phyloP scores from a whole-genome alignment of 441 rosid genomes.

The Erodium texanum region DNA sequence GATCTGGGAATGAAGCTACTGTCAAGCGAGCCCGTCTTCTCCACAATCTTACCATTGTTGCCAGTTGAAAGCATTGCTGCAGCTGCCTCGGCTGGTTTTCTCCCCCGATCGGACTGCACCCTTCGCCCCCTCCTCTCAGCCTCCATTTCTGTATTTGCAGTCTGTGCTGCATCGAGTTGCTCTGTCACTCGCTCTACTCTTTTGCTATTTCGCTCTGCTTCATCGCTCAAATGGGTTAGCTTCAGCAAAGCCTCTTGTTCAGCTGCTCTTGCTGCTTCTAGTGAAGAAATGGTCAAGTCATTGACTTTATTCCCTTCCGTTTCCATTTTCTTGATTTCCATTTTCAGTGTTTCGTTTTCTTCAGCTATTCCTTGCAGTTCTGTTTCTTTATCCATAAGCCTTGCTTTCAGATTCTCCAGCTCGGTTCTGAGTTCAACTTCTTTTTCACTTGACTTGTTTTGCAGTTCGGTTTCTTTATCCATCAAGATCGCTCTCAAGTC shows the following conservation, averaged over 20 bases:
- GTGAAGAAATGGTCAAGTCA: constrained; percentile 29
- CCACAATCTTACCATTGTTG: constrained; percentile 60
- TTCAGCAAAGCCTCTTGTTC: constrained; percentile 60
- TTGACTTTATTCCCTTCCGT: constrained; percentile 36
- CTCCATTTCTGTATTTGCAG: constrained; percentile 62
- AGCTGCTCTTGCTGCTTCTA: constrained; percentile 40
- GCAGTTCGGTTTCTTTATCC: constrained; percentile 46
- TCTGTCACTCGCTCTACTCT: constrained; percentile 53
- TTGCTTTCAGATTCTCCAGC: constrained; percentile 27
- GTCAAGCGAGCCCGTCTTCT: constrained; percentile 54
- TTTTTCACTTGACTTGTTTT: constrained; percentile 24
- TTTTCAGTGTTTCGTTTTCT: constrained; percentile 46
- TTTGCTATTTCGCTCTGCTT: constrained; percentile 61
- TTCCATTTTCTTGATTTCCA: constrained; percentile 41
- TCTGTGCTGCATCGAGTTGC: constrained; percentile 71
- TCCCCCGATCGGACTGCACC: constrained; percentile 96
- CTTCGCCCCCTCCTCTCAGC: constrained; percentile 75
- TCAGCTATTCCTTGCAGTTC: constrained; percentile 38
- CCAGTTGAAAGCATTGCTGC: constrained; percentile 53
- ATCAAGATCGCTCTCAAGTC: constrained; percentile 35
- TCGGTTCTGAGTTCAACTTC: too few relatives aligned
- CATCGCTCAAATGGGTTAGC: constrained; percentile 49
- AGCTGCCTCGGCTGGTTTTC: constrained; percentile 98
- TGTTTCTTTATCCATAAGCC: constrained; percentile 40
- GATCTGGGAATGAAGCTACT: constrained; percentile 38